Base-by-base conservation (phyloP, 129 eudicot genomes). In the Ambrosia trifida region DNA sequence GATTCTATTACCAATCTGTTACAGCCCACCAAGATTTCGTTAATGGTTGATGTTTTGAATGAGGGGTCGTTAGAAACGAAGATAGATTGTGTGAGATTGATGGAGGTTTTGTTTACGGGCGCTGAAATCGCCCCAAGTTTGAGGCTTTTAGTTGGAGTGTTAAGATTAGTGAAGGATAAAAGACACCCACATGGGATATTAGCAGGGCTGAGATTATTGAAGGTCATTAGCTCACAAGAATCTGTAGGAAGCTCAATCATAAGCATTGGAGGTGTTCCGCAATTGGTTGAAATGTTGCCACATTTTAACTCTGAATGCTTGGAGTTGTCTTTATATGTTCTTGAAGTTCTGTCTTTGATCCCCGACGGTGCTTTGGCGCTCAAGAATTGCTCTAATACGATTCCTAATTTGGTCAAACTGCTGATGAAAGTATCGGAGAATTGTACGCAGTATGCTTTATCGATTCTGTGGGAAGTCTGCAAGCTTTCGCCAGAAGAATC, bases 351-450 rank as follows among this genome's bases (percentile, higher is more conserved):
- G 63, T 57, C 63, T 57, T 57, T 36, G 16, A 57, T 11, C 38
- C 63, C 63, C 30, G 38, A 57, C n/a, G 63, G 63, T 57, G 63
- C 63, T 28, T 57, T 57, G 63, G 63, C 63, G 30, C 63, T 57
- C 9, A 57, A 57, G 63, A 57, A 57, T 3, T 57, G 63, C 16
- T 28, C 63, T 57, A 57, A 57, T 28, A 24, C 38, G 3, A 57
- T 57, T 11, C 17, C 63, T 16, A 57, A 28, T 28, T 57, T 57
- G 63, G 63, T 57, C 63, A 57, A 28, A 24, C 3, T 57, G 63
- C 9, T 57, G 63, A 57, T 57, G 63, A 57, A 57, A 28, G 28
- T 24, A 57, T 57, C 63, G 12, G 63, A 57, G 63, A 57, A 24
- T 4, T 57, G 63, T 28, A 57, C 38, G 35, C 36, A 28, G 13